Evolutionary conservation across 1,284 basidiomycete genomes (phyloP).

Genomic region (Microbotryum scabiosae): DNA sequence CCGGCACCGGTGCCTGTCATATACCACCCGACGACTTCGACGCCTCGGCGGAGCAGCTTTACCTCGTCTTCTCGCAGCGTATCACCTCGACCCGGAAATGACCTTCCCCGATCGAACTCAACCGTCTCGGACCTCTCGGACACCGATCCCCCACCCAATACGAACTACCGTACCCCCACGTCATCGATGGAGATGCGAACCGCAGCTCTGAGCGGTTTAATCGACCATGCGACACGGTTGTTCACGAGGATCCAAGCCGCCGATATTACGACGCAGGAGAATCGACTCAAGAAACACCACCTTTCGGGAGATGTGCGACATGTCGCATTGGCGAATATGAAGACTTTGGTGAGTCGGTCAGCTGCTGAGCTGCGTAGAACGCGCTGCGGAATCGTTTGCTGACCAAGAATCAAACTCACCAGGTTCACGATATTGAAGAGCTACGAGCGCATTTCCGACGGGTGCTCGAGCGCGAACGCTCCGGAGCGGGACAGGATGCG

Average conservation of each 20-base stretch:
- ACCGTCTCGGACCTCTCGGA: constrained; percentile 17
- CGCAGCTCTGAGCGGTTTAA: constrained; percentile 23
- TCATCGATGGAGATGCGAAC: constrained; percentile 19
- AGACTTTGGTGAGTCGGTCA: constrained; percentile 52
- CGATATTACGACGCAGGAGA: constrained; percentile 78
- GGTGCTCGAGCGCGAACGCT: constrained; percentile 47
- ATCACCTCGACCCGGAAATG: not conserved
- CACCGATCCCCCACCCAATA: not conserved
- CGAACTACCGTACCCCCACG: not conserved
- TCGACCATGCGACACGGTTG: constrained; percentile 28
- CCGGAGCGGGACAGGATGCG: constrained; percentile 47
- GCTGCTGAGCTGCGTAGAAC: not conserved
- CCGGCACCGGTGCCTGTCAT: constrained; percentile 5
- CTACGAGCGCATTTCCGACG: constrained; percentile 66
- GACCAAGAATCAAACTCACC: not conserved
- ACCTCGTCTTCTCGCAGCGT: not conserved
- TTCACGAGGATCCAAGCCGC: constrained; percentile 42
- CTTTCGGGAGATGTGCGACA: constrained; percentile 78
- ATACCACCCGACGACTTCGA: not conserved
- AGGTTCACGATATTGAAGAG: constrained; percentile 53
- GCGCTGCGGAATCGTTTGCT: not conserved
- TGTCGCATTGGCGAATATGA: constrained; percentile 73
- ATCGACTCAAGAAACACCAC: constrained; percentile 83
- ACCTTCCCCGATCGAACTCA: constrained; percentile 4
- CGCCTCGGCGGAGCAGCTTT: not conserved